These are phyloP conservation scores for Aureobasidium melanogenum DNA, from an alignment of 2,329 filamentous ascomycete species.

Conservation along the genomic window DNA sequence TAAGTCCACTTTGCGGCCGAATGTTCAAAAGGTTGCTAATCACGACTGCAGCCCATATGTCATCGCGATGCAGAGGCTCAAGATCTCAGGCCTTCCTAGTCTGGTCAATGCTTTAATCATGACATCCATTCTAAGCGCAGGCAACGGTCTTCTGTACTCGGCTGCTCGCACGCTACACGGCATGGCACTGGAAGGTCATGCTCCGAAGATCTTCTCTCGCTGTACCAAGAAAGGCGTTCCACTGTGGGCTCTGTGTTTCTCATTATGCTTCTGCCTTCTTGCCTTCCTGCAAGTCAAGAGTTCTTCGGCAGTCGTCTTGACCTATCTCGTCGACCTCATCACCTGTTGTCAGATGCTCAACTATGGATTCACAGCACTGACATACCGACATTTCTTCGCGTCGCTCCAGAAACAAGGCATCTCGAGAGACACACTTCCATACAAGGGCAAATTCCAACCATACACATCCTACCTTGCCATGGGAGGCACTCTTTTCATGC, in stretches of 20 bases:
- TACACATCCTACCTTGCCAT: slow-evolving; percentile 36
- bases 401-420: slow-evolving; percentile 40
- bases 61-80: slow-evolving; percentile 32
- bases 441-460: slow-evolving; percentile 43
- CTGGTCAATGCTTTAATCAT: slow-evolving; percentile 31
- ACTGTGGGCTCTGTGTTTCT: slow-evolving; percentile 47
- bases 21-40: neutral
- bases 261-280: slow-evolving; percentile 32
- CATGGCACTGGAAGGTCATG: slow-evolving; percentile 44
- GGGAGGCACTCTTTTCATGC: slow-evolving; percentile 18
- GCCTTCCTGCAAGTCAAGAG: slow-evolving; percentile 26
- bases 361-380: slow-evolving; percentile 49
- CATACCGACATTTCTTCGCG: slow-evolving; percentile 47
- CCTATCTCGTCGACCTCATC: slow-evolving; percentile 44
- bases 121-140: slow-evolving; percentile 48
- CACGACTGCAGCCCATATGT: slow-evolving; percentile 18
- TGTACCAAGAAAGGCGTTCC: slow-evolving; percentile 54
- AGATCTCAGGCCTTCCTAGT: slow-evolving; percentile 35
- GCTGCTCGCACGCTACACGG: slow-evolving; percentile 46
- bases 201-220: slow-evolving; percentile 47
- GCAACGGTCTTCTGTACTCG: slow-evolving; percentile 48
- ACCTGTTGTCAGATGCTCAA: slow-evolving; percentile 52
- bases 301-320: slow-evolving; percentile 23
- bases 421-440: slow-evolving; percentile 44
- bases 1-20: too few relatives aligned